Evolutionary conservation across 2,329 filamentous ascomycete genomes (phyloP).

Genomic region (Verticillium klebahnii): DNA sequence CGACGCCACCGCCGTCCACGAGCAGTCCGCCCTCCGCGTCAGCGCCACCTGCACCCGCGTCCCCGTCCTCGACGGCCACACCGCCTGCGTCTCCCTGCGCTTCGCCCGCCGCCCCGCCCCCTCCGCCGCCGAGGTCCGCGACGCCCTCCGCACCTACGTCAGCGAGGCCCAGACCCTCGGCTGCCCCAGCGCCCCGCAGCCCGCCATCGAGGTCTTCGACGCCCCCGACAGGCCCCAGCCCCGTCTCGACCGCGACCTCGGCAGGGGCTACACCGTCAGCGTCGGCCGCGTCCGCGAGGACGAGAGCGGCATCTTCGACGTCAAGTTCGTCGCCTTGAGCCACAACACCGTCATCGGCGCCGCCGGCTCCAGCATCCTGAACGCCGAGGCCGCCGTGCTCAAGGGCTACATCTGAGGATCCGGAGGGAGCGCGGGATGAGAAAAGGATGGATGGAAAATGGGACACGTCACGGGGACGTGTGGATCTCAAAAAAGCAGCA

Average conservation of each 20-base stretch:
- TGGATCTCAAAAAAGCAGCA: not conserved
- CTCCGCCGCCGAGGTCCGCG: constrained; percentile 68
- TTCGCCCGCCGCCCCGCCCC: constrained; percentile 76
- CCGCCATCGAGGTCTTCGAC: constrained; percentile 83
- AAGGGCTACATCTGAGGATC: constrained; percentile 69
- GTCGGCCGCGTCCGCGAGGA: constrained; percentile 85
- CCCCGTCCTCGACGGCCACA: constrained; percentile 92
- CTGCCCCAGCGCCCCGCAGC: constrained; percentile 78
- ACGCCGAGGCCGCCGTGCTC: constrained; percentile 86
- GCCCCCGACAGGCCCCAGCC: constrained; percentile 89
- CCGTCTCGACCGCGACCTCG: constrained; percentile 79
- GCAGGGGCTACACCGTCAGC: constrained; percentile 83
- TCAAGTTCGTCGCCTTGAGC: constrained; percentile 90
- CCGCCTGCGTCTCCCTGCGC: constrained; percentile 82
- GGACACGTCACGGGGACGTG: not conserved
- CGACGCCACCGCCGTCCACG: constrained; percentile 68
- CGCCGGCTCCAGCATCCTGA: constrained; percentile 92
- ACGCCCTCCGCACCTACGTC: constrained; percentile 74
- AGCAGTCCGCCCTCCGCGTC: constrained; percentile 70
- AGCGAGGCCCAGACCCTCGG: constrained; percentile 78
- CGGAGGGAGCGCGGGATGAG: not conserved
- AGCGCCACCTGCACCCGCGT: constrained; percentile 91
- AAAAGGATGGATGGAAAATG: constrained; percentile 6
- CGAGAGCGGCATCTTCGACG: constrained; percentile 83
- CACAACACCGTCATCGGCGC: constrained; percentile 90